Evolutionary conservation across 495 filamentous ascomycete species (phyloP).

Genomic region (Aspergillus bertholletiae): DNA sequence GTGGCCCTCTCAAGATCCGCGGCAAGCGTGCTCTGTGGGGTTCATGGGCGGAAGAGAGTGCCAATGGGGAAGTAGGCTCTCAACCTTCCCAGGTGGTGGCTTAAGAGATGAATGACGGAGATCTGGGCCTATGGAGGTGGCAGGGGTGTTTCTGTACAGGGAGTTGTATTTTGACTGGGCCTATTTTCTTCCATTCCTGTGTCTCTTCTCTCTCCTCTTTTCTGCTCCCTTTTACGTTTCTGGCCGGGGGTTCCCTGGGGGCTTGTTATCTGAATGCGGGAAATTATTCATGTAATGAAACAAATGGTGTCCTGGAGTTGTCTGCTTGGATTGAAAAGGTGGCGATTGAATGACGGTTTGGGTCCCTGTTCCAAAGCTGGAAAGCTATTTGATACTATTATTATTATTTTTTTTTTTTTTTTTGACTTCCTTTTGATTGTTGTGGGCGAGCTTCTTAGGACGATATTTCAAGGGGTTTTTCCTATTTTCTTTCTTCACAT

Average conservation of each 20-base stretch:
- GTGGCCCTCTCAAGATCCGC: slow-evolving; percentile 72
- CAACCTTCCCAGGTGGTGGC: slow-evolving; percentile 28
- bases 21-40: slow-evolving; percentile 94
- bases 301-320: slow-evolving; percentile 11
- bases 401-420: not conserved
- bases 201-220: not conserved
- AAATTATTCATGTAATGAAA: slow-evolving; percentile 11
- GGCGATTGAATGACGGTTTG: slow-evolving; percentile 9
- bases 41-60: slow-evolving; percentile 85
- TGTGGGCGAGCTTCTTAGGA: slow-evolving; percentile 8
- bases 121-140: not conserved
- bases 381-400: no score
- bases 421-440: not conserved
- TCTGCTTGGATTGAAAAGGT: slow-evolving; percentile 16
- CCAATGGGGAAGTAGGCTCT: slow-evolving; percentile 52
- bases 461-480: slow-evolving; percentile 10
- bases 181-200: slow-evolving; percentile 5
- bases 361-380: not conserved
- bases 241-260: slow-evolving; percentile 6
- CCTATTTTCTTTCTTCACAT: not conserved
- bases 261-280: slow-evolving; percentile 4
- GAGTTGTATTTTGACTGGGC: not conserved
- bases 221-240: not conserved
- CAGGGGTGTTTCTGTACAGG: not conserved
- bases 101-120: slow-evolving; percentile 9